Evolutionary conservation across 352 stramenopile genomes (phyloP), one percentile per base, ranked within the genome.

Genomic region (Pilasporangium apinafurcum): DNA sequence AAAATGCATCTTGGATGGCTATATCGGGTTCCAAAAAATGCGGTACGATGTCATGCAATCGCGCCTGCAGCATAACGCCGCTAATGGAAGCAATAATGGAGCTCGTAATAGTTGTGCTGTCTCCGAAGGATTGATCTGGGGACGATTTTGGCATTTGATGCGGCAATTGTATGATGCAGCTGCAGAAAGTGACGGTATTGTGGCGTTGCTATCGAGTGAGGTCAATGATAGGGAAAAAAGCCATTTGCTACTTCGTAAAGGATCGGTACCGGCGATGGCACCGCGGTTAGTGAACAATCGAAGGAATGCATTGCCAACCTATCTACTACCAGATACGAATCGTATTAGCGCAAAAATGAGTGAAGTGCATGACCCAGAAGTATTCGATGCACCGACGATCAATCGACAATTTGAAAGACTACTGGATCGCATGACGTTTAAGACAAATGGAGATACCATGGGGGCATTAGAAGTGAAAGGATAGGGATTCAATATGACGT

Each of bases 81-180:
- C 10, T 38, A 47, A 36, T 37, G 36, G 20, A 26, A 37, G 17
- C 27, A 36, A 24, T 28, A 46, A 10, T 4, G 25, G 2, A 40
- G 35, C 25, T 10, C 44, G 54, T 0, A 72, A 61, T 34, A 56
- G 66, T 0, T 43, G 50, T 42, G 55, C 56, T 0, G 68, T 86
- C 16, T 86, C 77, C 0, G 77, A 80, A 25, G 65, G 71, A 22
- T 49, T 87, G 9, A 57, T 89, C 2, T 92, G 77, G 80, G 78
- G 68, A 10, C 62, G 80, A 3, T 92, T 86, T 16, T 92, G 80
- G 80, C 72, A 92, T 28, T 55, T 92, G 25, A 92, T 87, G 77
- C 69, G 70, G 2, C 80, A 92, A 53, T 35, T 88, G 22, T 63
- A 85, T 36, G 80, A 92, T 25, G 80, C 80, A 1, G 64, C 62